Evolutionary conservation across 2,329 filamentous ascomycete genomes (phyloP).

Genomic region (Ophiocordyceps camponoti-leonardi): DNA sequence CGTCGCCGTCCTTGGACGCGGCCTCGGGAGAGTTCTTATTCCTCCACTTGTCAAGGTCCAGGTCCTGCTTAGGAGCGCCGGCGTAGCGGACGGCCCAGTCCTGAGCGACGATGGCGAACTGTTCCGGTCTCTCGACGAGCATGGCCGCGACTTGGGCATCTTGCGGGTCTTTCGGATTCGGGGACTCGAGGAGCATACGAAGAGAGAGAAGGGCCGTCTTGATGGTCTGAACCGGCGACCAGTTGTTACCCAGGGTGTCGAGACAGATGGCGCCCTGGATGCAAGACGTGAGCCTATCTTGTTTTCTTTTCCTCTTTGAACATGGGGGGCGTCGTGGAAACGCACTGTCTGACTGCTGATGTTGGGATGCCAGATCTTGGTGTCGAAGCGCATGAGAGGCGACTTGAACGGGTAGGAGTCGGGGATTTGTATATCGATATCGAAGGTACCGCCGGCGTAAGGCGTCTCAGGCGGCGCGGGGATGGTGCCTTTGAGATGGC

Average conservation of each 20-base stretch:
- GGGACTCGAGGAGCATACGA: constrained; percentile 80
- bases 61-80: constrained; percentile 42
- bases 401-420: constrained; percentile 86
- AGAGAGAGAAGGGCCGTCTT: constrained; percentile 89
- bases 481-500: constrained; percentile 70
- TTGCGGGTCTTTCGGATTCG: constrained; percentile 92
- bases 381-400: constrained; percentile 78
- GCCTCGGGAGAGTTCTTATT: constrained; percentile 30
- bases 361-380: constrained; percentile 94
- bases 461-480: constrained; percentile 80
- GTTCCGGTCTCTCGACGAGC: constrained; percentile 62
- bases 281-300: not conserved
- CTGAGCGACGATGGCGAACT: constrained; percentile 66
- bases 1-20: constrained; percentile 4
- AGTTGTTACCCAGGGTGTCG: constrained; percentile 74
- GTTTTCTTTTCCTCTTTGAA: not conserved
- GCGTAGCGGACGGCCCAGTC: constrained; percentile 84
- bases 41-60: constrained; percentile 21
- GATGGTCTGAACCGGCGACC: constrained; percentile 93
- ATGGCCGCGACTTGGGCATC: constrained; percentile 90
- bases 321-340: constrained; percentile 4
- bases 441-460: constrained; percentile 72
- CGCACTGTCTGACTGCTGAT: constrained; percentile 82
- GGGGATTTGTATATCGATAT: constrained; percentile 75
- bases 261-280: constrained; percentile 88